These are phyloP conservation scores for Sporothrix protearum DNA, from an alignment of 2,329 filamentous ascomycete genomes.

Conservation along the genomic window DNA sequence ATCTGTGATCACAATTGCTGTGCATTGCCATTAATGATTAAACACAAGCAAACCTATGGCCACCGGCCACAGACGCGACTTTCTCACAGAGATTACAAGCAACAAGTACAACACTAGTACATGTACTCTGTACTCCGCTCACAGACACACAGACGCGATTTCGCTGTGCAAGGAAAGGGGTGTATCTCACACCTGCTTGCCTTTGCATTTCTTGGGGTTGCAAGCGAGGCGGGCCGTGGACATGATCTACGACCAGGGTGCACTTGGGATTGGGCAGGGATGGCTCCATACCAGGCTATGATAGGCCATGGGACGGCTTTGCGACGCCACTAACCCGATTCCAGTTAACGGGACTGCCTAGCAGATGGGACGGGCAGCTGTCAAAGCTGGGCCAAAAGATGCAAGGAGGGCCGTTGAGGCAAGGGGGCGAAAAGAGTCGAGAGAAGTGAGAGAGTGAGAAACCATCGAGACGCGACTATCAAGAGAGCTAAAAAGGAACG, in stretches of 20 bases:
- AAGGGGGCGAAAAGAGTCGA: not conserved
- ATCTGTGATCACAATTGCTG: not conserved
- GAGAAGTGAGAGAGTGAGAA: too few relatives aligned
- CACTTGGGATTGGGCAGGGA: conserved; percentile 15
- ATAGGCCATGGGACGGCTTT: not conserved
- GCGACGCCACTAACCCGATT: not conserved
- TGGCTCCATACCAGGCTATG: not conserved
- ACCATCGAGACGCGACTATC: not conserved
- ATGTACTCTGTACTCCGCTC: too few relatives aligned
- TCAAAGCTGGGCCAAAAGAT: not conserved
- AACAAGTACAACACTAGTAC: not conserved
- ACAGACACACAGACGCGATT: not conserved
- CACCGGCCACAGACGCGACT: not conserved
- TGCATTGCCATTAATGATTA: too few relatives aligned
- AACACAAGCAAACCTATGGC: not conserved
- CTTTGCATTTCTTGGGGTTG: not conserved
- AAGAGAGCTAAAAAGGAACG: not conserved
- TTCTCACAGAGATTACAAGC: not conserved
- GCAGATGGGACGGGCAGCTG: not conserved
- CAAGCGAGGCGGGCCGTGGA: conserved; percentile 22
- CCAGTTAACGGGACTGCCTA: not conserved
- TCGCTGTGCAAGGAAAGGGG: not conserved
- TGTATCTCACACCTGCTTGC: not conserved
- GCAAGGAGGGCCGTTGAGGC: conserved; percentile 10
- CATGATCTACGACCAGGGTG: conserved; percentile 22